These are phyloP conservation scores for Xenoacremonium recifei DNA, from an alignment of 2,329 filamentous ascomycete species.

Conservation along the genomic window DNA sequence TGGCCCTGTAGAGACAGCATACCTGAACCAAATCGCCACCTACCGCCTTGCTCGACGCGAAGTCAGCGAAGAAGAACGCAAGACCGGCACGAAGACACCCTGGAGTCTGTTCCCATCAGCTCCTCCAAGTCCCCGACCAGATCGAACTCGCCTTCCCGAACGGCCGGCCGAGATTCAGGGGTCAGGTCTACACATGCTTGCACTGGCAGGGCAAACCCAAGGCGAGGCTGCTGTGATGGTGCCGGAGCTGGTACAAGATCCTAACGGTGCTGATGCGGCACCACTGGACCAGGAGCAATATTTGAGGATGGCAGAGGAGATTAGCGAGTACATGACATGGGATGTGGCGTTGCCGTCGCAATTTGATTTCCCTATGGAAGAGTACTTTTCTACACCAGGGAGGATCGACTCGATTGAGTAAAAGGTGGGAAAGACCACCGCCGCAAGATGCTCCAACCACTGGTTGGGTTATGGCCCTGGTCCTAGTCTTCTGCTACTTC, in stretches of 20 bases:
- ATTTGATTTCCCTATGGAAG: conserved; percentile 4
- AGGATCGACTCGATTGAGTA: no score
- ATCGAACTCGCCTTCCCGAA: background rate
- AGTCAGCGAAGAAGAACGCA: conserved; percentile 2
- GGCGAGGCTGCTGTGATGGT: background rate
- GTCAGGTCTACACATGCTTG: conserved; percentile 1
- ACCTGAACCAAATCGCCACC: conserved; percentile 4
- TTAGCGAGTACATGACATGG: conserved; percentile 5
- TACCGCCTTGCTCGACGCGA: conserved; percentile 3
- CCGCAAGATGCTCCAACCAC: no score
- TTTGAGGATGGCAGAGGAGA: conserved; percentile 3
- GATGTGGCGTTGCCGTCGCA: conserved; percentile 1
- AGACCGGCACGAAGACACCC: background rate
- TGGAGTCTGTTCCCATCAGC: conserved; percentile 3
- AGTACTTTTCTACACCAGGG: conserved; percentile 2
- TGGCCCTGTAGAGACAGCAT: conserved; percentile 1
- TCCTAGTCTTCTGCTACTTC: no score
- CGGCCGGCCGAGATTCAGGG: background rate
- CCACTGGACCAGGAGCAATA: conserved; percentile 1
- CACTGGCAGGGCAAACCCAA: conserved; percentile 1
- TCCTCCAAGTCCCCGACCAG: conserved; percentile 1
- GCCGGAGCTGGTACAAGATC: background rate
- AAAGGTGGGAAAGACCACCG: no score
- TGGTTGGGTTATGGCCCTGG: no score
- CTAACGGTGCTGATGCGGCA: background rate